Evolutionary conservation across 345 rosid genomes (phyloP).

Genomic region (Euphorbia tirucalli): DNA sequence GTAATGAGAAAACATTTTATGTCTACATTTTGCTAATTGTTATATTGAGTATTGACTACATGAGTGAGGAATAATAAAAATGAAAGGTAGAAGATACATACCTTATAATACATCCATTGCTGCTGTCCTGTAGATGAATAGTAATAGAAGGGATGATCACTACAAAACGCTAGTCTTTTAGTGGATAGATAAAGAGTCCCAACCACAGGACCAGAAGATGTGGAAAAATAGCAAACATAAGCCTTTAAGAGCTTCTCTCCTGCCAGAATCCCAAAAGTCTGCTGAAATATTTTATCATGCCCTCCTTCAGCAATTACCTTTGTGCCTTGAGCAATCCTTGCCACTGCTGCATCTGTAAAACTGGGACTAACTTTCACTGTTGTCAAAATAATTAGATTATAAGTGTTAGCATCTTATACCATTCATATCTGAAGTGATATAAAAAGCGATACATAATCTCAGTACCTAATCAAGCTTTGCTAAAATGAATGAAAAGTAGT

Average conservation of each 20-base stretch:
- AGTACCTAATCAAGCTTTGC: neutral
- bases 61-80: neutral
- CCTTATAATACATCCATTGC: conserved; percentile 72
- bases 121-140: conserved; percentile 48
- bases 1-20: neutral
- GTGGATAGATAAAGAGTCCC: conserved; percentile 73
- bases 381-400: conserved; percentile 6
- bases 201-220: conserved; percentile 65
- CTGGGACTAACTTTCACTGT: conserved; percentile 70
- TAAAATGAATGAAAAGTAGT: neutral
- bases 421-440: neutral
- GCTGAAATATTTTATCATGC: conserved; percentile 61
- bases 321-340: conserved; percentile 74
- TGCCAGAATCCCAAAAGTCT: conserved; percentile 44
- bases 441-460: neutral
- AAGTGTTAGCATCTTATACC: conserved; percentile 10
- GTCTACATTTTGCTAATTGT: neutral
- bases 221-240: conserved; percentile 72
- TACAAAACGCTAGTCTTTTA: conserved; percentile 56
- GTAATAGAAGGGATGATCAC: conserved; percentile 56
- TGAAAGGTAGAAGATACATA: conserved; percentile 15
- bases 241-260: conserved; percentile 69
- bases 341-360: conserved; percentile 74
- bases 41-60: neutral
- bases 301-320: conserved; percentile 79